A percentile compares a stretch with the other conserved stretches of the same genome.
These are phyloP conservation scores for Boletus pseudo-olivaceus DNA, from an alignment of 768 basidiomycete species.

Conservation along the genomic window DNA sequence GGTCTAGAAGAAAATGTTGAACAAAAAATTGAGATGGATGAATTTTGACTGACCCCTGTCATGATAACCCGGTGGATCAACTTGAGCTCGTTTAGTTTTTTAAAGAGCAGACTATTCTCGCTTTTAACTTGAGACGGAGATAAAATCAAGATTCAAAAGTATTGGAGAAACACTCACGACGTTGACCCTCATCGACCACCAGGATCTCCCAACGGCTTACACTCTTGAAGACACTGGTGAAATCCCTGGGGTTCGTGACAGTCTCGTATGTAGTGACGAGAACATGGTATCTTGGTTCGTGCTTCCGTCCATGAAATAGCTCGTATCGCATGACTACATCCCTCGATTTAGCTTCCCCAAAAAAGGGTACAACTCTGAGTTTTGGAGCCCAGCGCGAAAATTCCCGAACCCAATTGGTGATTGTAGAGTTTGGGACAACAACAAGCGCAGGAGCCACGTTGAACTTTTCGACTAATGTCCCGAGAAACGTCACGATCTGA, in stretches of 20 bases:
- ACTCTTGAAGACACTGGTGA: slow-evolving; percentile 68
- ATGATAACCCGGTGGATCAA: slow-evolving; percentile 79
- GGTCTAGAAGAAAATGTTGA: slow-evolving; percentile 45
- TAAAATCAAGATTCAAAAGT: not conserved
- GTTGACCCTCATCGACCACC: slow-evolving; percentile 90
- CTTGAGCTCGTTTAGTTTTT: slow-evolving; percentile 75
- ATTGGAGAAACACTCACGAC: slow-evolving; percentile 50
- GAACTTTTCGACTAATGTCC: slow-evolving; percentile 52
- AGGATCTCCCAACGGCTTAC: slow-evolving; percentile 93
- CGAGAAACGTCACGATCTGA: slow-evolving; percentile 84
- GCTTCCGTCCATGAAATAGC: slow-evolving; percentile 57
- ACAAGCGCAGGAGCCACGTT: slow-evolving; percentile 77
- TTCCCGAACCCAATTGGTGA: slow-evolving; percentile 94
- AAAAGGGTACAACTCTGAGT: slow-evolving; percentile 78
- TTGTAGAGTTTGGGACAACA: slow-evolving; percentile 94
- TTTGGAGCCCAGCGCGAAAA: slow-evolving; percentile 73
- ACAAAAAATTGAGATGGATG: not conserved
- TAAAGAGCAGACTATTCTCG: slow-evolving; percentile 76
- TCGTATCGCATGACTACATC: slow-evolving; percentile 82
- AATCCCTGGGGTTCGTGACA: slow-evolving; percentile 67
- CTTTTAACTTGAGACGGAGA: slow-evolving; percentile 64
- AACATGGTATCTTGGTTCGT: slow-evolving; percentile 75
- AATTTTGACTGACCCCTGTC: slow-evolving; percentile 64
- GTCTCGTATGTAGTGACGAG: slow-evolving; percentile 92
- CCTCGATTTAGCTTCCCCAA: slow-evolving; percentile 75